Base-by-base conservation (phyloP, 192 early-diverging fungal genomes). In the Backusella macrospora region DNA sequence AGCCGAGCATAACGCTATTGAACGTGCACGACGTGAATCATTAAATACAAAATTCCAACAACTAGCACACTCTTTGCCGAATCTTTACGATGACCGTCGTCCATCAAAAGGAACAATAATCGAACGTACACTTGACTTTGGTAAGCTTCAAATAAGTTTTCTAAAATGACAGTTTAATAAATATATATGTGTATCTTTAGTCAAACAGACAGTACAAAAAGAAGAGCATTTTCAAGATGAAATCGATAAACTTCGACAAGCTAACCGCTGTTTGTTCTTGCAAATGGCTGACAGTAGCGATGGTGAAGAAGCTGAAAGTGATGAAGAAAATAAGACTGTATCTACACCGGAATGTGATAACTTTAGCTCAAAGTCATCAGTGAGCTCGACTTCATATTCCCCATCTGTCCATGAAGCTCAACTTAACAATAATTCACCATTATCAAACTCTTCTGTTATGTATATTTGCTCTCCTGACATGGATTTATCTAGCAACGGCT, bases 11-110 rank as follows among this genome's bases (percentile, higher is more conserved):
- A 94, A 94, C 73, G 91, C 91, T 13, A 91, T 92, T 68, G 92
- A 94, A 74, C 81, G 92, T 15, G 92, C 92, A 49, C 82, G 92
- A 62, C 89, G 92, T 38, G 92, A 94, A 81, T 89, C 83, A 14
- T 86, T 94, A 45, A 94, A 94, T 77, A 84, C 82, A 18, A 88
- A 91, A 77, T 94, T 94, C 78, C 92, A 92, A 80, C 90, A 94
- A 42, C 82, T 94, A 39, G 92, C 92, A 12, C 87, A 90, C 72
- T 84, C 92, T 26, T 81, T 94, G 21, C 92, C 92, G 21, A 82
- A 88, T 16, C 87, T 93, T 38, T 80, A 81, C 62, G 82, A 90
- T 64, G 88, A 90, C 62, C 83, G 90, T 55, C 85, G 92, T 62
- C 92, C 92, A 13, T 89, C 87, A 70, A 94, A 94, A 73, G 89